Conservation (phyloP, 768 basidiomycete genomes). For the Lactifluus hygrophoroides region DNA sequence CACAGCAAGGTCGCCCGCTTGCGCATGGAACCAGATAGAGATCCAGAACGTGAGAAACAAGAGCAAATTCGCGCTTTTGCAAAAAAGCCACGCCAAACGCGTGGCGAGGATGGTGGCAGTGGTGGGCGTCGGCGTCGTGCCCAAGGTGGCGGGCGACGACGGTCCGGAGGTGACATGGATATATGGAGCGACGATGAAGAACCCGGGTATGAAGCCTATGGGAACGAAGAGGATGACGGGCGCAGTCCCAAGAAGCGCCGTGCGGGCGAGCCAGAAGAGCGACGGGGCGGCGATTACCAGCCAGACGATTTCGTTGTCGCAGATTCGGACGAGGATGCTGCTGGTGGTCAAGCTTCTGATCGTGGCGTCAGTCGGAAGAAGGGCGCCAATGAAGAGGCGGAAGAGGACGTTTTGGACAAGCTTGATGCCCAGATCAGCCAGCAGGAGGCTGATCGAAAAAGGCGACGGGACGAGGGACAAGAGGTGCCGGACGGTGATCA, state of each 20-base stretch:
- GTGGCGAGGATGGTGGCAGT: slow-evolving; percentile 41
- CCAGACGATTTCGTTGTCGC: slow-evolving; percentile 82
- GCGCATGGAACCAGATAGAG: slow-evolving; percentile 71
- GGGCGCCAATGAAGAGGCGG: slow-evolving; percentile 33
- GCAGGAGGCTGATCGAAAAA: slow-evolving; percentile 44
- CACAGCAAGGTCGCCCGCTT: slow-evolving; percentile 74
- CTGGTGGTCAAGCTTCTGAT: slow-evolving; percentile 10
- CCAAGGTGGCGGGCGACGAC: slow-evolving; percentile 25
- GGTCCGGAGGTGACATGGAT: slow-evolving; percentile 32
- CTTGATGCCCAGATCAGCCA: slow-evolving; percentile 60
- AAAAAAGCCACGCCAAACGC: slow-evolving; percentile 53
- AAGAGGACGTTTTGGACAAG: slow-evolving; percentile 58
- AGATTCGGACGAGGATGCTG: slow-evolving; percentile 60
- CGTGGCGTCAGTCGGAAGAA: slow-evolving; percentile 24
- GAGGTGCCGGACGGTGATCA: slow-evolving; percentile 26
- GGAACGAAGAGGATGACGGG: slow-evolving; percentile 37
- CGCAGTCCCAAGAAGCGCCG: slow-evolving; percentile 37
- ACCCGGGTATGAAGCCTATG: slow-evolving; percentile 31
- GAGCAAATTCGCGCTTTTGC: slow-evolving; percentile 58
- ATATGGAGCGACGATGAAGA: slow-evolving; percentile 68
- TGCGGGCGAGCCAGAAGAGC: slow-evolving; percentile 34
- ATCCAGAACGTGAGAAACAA: slow-evolving; percentile 65
- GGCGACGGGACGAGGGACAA: slow-evolving; percentile 26
- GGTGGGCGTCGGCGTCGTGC: slow-evolving; percentile 38
- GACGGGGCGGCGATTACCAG: slow-evolving; percentile 62